These are phyloP conservation scores for Xylariales sp. DNA, from an alignment of 2,329 filamentous ascomycete species.

Conservation along the genomic window DNA sequence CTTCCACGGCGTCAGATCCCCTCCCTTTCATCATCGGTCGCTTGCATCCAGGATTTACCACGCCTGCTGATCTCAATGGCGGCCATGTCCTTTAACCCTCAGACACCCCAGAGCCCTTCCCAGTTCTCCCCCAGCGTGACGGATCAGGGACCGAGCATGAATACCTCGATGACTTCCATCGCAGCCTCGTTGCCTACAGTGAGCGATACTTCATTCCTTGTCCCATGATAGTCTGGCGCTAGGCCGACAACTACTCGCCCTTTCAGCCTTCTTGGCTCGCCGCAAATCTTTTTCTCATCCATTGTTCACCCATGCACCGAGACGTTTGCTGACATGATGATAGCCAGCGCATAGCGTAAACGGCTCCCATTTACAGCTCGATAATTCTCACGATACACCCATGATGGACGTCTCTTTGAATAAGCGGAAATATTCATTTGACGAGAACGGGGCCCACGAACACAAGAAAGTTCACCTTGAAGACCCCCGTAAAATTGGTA, in stretches of 20 bases:
- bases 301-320: not conserved
- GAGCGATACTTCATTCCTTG: constrained; percentile 31
- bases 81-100: constrained; percentile 75
- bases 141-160: constrained; percentile 63
- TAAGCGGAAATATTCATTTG: constrained; percentile 71
- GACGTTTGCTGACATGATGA: constrained; percentile 32
- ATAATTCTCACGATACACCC: constrained; percentile 55
- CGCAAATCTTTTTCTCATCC: not conserved
- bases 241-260: not conserved
- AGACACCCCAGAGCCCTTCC: constrained; percentile 75
- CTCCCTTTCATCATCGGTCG: constrained; percentile 15
- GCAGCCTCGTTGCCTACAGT: constrained; percentile 67
- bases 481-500: constrained; percentile 67
- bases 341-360: constrained; percentile 50
- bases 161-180: constrained; percentile 63
- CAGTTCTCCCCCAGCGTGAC: constrained; percentile 68
- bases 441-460: constrained; percentile 66
- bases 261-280: not conserved
- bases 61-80: constrained; percentile 50
- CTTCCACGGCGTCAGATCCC: constrained; percentile 29
- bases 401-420: constrained; percentile 66
- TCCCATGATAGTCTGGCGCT: not conserved
- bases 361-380: constrained; percentile 49
- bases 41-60: constrained; percentile 27
- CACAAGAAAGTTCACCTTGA: constrained; percentile 73